Percentiles rank a stretch among this genome's conserved stretches.
Conservation (phyloP, 352 stramenopile genomes). For the Phytopythium cucurbitacearum region DNA sequence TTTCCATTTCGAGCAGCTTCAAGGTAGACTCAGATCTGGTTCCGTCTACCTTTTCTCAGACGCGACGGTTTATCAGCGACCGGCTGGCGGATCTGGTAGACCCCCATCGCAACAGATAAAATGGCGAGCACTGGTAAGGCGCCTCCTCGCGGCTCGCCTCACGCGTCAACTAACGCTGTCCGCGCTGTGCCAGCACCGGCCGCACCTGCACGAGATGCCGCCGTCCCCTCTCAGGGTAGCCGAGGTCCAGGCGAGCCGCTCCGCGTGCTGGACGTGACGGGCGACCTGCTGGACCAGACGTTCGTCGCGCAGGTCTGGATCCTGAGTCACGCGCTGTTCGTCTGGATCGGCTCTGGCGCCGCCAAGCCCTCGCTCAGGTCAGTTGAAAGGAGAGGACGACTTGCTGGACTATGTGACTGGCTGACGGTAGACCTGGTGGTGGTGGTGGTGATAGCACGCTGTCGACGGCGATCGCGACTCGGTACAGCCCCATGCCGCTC, state of each 20-base stretch:
- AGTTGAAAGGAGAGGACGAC: background rate
- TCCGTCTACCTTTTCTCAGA: too few relatives aligned
- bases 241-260: slow-evolving; percentile 6
- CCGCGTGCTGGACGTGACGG: slow-evolving; percentile 48
- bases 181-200: background rate
- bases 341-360: slow-evolving; percentile 65
- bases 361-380: slow-evolving; percentile 41
- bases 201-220: too few relatives aligned
- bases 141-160: background rate
- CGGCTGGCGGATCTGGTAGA: too few relatives aligned
- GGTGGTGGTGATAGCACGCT: slow-evolving; percentile 35
- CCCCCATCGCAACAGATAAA: background rate
- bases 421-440: background rate
- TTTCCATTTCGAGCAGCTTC: background rate
- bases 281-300: slow-evolving; percentile 58
- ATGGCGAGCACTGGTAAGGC: background rate
- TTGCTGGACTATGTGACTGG: background rate
- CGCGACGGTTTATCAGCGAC: too few relatives aligned
- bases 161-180: background rate
- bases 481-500: slow-evolving; percentile 76
- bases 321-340: slow-evolving; percentile 57
- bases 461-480: slow-evolving; percentile 72
- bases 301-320: slow-evolving; percentile 76
- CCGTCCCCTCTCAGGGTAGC: too few relatives aligned
- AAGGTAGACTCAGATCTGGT: too few relatives aligned